Evolutionary conservation across 2,329 filamentous ascomycete species (phyloP).

Genomic region (Sclerotinia trifoliorum): DNA sequence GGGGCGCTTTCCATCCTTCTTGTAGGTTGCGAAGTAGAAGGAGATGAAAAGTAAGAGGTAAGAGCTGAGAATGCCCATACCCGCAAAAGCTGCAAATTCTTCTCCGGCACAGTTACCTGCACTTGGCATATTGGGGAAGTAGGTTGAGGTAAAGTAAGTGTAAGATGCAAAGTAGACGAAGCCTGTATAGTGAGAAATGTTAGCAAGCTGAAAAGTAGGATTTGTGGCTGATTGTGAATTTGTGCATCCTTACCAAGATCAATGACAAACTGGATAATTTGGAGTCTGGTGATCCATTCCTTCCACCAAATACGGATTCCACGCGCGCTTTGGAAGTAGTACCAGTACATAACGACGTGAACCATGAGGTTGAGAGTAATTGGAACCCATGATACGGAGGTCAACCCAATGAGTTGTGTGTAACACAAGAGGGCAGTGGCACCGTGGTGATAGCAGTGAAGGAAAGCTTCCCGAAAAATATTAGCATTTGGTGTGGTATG

Average conservation of each 20-base stretch:
- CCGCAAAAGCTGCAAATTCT: slow-evolving; percentile 92
- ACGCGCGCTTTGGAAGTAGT: slow-evolving; percentile 98
- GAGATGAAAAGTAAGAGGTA: slow-evolving; percentile 98
- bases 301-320: slow-evolving; percentile 99
- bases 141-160: slow-evolving; percentile 93
- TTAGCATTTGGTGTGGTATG: slow-evolving; percentile 37
- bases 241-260: slow-evolving; percentile 68
- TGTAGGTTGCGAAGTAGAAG: slow-evolving; percentile 97
- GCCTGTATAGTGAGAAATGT: slow-evolving; percentile 52
- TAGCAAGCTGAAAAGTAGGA: slow-evolving; percentile 27
- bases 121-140: slow-evolving; percentile 84
- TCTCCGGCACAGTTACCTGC: slow-evolving; percentile 86
- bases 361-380: slow-evolving; percentile 91
- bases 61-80: slow-evolving; percentile 87
- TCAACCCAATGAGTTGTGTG: slow-evolving; percentile 90
- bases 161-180: slow-evolving; percentile 99
- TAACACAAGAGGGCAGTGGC: slow-evolving; percentile 97
- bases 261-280: slow-evolving; percentile 96
- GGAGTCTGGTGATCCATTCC: slow-evolving; percentile 97
- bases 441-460: slow-evolving; percentile 98
- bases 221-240: neutral
- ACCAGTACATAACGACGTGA: slow-evolving; percentile 99
- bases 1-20: slow-evolving; percentile 75
- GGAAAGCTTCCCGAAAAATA: slow-evolving; percentile 65
- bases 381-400: slow-evolving; percentile 90